phyloP scores from a whole-genome alignment of 2,329 filamentous ascomycete species.

The Aureobasidium leucospermi region DNA sequence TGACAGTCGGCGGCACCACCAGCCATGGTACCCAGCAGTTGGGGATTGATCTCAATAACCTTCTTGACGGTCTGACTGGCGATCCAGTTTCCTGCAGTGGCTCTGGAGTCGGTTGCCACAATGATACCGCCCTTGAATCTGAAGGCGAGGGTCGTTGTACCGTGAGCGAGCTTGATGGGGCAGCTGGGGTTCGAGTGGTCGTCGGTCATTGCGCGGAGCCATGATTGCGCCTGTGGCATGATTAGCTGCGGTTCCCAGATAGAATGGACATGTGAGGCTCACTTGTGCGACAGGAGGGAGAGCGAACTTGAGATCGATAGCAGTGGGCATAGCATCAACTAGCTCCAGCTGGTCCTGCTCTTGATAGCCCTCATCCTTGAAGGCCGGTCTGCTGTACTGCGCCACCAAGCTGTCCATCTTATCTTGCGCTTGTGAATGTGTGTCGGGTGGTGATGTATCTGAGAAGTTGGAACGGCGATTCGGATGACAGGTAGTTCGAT shows the following conservation, averaged over 20 bases:
- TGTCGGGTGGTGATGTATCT: not conserved
- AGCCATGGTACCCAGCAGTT: constrained; percentile 93
- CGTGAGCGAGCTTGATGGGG: constrained; percentile 99
- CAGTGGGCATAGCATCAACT: constrained; percentile 57
- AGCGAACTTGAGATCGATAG: constrained; percentile 85
- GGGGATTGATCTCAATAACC: constrained; percentile 96
- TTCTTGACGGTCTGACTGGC: constrained; percentile 99
- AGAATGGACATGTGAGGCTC: constrained; percentile 29
- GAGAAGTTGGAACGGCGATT: not conserved
- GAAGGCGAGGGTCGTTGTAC: constrained; percentile 95
- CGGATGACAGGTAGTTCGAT: not conserved
- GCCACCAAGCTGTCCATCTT: constrained; percentile 89
- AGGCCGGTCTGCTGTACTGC: constrained; percentile 75
- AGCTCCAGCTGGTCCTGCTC: constrained; percentile 59
- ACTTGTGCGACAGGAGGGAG: constrained; percentile 90
- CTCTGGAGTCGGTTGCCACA: constrained; percentile 94
- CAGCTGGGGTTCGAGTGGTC: constrained; percentile 94
- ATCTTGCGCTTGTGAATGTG: constrained; percentile 3
- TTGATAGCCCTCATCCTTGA: constrained; percentile 63
- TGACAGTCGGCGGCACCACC: constrained; percentile 98
- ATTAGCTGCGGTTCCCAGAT: constrained; percentile 16
- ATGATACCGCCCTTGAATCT: constrained; percentile 98
- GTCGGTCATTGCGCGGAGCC: constrained; percentile 94
- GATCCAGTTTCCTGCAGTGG: constrained; percentile 98
- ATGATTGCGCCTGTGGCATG: constrained; percentile 65